Evolutionary conservation across 2,329 filamentous ascomycete genomes (phyloP).

Genomic region (Byssoonygena ceratinophila): DNA sequence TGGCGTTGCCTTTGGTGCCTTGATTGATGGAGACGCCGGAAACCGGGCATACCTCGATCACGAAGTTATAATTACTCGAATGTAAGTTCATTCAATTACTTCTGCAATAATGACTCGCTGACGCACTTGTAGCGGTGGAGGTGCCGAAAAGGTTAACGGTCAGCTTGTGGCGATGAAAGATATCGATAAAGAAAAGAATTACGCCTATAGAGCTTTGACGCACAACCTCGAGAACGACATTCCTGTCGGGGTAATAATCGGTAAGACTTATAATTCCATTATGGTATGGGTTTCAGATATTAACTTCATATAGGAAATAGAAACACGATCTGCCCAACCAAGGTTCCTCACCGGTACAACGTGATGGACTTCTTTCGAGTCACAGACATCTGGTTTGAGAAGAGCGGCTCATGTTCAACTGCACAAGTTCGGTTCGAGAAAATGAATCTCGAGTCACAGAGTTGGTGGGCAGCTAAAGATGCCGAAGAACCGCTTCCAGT

Average conservation of each 20-base stretch:
- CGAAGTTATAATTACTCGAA: conserved; percentile 53
- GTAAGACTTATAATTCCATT: conserved; percentile 26
- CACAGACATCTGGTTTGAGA: conserved; percentile 59
- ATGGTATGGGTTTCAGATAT: not conserved
- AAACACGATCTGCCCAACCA: conserved; percentile 40
- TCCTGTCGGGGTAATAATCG: conserved; percentile 48
- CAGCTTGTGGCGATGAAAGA: conserved; percentile 40
- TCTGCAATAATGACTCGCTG: conserved; percentile 7
- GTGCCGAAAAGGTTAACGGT: conserved; percentile 39
- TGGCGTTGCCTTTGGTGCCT: conserved; percentile 45
- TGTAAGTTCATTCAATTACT: conserved; percentile 37
- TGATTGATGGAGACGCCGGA: conserved; percentile 48
- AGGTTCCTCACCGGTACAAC: conserved; percentile 50
- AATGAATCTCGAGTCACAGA: conserved; percentile 40
- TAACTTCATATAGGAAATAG: conserved; percentile 38
- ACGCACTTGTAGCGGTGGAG: conserved; percentile 42
- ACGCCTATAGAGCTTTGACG: conserved; percentile 33
- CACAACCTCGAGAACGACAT: conserved; percentile 39
- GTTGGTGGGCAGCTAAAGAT: conserved; percentile 49
- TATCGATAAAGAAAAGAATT: conserved; percentile 30
- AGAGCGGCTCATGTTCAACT: conserved; percentile 31
- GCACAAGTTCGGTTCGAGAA: conserved; percentile 58
- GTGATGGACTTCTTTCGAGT: conserved; percentile 60
- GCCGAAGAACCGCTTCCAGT: conserved; percentile 21
- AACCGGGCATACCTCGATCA: conserved; percentile 48